Evolutionary conservation across 139 green algal species (phyloP), one percentile per base, ranked within the genome.

Genomic region (Chlamydomonas sp.): DNA sequence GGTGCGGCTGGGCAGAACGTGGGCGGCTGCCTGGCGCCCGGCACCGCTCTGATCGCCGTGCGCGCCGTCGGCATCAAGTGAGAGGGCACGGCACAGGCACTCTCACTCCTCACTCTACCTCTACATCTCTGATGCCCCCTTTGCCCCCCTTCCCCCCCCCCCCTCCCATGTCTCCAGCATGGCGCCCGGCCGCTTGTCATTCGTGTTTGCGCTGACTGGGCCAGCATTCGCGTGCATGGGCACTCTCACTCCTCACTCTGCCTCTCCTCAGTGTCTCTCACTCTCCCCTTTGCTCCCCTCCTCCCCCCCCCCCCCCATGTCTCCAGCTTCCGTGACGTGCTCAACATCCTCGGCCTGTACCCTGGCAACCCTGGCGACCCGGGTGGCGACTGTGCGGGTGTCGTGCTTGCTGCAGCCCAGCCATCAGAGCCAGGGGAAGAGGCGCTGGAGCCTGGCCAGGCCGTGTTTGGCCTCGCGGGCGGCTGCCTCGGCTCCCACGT

Each of bases 381-480:
- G 2, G 81, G 81, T 20, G 80, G 75, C 31, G 89, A 92, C 58
- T 87, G 76, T 54, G 64, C 87, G 2, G 90, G 84, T n/a, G 77
- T 91, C 33, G 84, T 96, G 31, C 37, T 73, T 5, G 5, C 37
- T n/a, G 33, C 62, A 69, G 34, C 29, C 5, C 54, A 13, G 26
- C 54, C 6, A 20, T 34, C n/a, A 8, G 28, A 10, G 29, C 10
- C 26, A 30, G 24, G 4, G 4, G 29, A 39, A 13, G 16, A 37
- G 6, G 59, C 33, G 26, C 59, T 66, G 6, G 33, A 39, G 20
- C 59, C 59, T 43, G 89, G 89, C 24, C 70, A 85, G 1, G 59
- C 84, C 0, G 90, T 93, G 39, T 93, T 94, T 81, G 90, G 90
- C 29, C 75, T 96, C 33, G 90, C 90, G 1, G 72, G 59, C 20